phyloP scores from a whole-genome alignment of 345 rosid species.

The Microthlaspi erraticum region DNA sequence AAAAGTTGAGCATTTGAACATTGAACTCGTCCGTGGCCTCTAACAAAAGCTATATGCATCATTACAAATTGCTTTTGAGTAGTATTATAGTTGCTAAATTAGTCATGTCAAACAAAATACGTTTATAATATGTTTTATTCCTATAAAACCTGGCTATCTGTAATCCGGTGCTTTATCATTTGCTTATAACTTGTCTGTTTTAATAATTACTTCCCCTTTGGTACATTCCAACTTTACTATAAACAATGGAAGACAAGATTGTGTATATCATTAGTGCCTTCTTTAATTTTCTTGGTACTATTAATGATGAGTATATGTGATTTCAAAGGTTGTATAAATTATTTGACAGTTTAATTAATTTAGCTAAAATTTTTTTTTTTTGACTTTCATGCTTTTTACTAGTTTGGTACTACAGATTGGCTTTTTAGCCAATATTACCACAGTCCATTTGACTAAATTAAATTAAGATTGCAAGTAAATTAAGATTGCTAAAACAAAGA shows the following conservation, averaged over 20 bases:
- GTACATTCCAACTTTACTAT: constrained; percentile 25
- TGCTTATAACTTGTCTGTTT: constrained; percentile 19
- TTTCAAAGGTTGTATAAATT: not conserved
- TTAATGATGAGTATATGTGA: constrained; percentile 11
- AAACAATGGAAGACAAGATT: not conserved
- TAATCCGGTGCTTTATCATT: constrained; percentile 32
- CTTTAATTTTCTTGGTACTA: not conserved
- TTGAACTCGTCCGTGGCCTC: constrained; percentile 19
- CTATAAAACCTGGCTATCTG: not conserved
- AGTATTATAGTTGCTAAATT: constrained; percentile 5
- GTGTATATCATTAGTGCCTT: constrained; percentile 5
- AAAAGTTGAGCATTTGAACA: constrained; percentile 18
- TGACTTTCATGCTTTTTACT: not conserved
- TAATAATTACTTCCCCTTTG: not conserved
- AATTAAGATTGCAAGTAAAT: not conserved
- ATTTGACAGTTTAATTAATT: not conserved
- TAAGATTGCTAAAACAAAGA: not conserved
- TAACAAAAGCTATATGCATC: constrained; percentile 22
- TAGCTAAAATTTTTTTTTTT: no score
- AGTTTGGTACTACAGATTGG: not conserved
- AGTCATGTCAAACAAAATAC: constrained; percentile 21
- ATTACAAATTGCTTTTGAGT: constrained; percentile 29
- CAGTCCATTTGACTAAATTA: not conserved
- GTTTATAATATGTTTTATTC: constrained; percentile 22
- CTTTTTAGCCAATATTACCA: no score